Base-by-base conservation (phyloP, 2,329 filamentous ascomycete genomes). In the Helotiales sp. region DNA sequence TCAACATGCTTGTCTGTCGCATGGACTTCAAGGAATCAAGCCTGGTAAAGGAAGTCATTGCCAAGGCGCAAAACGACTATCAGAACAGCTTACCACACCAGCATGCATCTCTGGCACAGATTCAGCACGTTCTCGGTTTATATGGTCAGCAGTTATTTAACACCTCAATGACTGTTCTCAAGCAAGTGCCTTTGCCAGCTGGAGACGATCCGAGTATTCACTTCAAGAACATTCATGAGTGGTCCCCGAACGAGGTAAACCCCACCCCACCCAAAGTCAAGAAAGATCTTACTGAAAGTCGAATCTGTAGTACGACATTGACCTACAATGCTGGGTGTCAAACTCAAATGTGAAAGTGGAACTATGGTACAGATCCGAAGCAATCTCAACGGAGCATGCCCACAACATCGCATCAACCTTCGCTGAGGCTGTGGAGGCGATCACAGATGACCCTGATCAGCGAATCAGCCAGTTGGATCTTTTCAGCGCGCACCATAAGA, bases 31-130 rank as follows among this genome's bases (percentile, higher is more conserved):
- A 66, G 0, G 49, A 67, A 11, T 55, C 70, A 0, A 62, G 52
- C 8, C 62, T 69, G 1, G 52, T 86, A 8, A 54, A 65, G 15
- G 65, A 73, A 7, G 45, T 75, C 2, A 64, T 77, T 22, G 47
- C 70, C 10, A 61, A 54, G 15, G 69, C 79, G 0, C 78, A 80
- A 67, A 71, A 74, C 22, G 71, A 75, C 13, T 78, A 78, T 30
- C 73, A 80, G 6, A 65, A 75, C 1, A 77, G 78, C 4, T 68
- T 81, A 0, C 73, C 77, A 6, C 72, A 76, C 30, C 72, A 73
- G 64, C 80, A 77, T 66, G 82, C 80, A 71, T 84, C 83, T 1
- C 74, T 82, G 5, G 80, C 80, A 4, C 76, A 79, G 57, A 78
- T 82, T 17, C 80, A 82, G 58, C 70, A 74, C 63, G 57, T 61